Percentiles rank a stretch among this genome's conserved stretches.
phyloP scores from a whole-genome alignment of 2,329 filamentous ascomycete genomes.

The Emergomyces africanus region DNA sequence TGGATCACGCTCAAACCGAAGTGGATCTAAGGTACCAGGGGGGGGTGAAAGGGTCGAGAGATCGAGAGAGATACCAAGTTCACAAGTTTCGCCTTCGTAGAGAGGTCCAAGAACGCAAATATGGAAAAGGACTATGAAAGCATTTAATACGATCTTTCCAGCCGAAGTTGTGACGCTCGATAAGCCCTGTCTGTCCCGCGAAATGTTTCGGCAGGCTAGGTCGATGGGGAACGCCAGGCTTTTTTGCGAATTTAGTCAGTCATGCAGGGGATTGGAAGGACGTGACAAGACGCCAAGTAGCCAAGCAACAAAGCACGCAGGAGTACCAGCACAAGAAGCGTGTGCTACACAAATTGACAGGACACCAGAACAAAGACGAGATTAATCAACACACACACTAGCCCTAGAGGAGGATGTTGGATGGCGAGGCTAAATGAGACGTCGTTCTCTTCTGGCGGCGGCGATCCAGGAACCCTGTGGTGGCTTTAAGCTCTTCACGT shows the following conservation, averaged over 20 bases:
- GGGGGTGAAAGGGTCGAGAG: background rate
- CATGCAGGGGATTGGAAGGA: background rate
- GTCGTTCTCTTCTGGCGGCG: background rate
- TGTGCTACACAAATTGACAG: background rate
- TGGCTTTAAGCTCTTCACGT: background rate
- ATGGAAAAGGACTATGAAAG: background rate
- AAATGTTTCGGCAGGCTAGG: background rate
- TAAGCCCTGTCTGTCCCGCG: background rate
- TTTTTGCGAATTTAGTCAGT: constrained; percentile 3
- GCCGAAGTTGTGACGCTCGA: background rate
- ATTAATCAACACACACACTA: background rate
- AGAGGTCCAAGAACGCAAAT: background rate
- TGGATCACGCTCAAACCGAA: background rate
- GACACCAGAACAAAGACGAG: background rate
- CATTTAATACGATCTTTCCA: constrained; percentile 1
- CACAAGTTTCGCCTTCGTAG: background rate
- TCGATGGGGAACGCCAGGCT: constrained; percentile 1
- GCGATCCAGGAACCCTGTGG: constrained; percentile 1
- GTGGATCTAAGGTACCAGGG: background rate
- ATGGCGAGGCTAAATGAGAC: background rate
- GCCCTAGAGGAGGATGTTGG: background rate
- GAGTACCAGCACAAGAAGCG: background rate
- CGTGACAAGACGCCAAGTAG: constrained; percentile 1
- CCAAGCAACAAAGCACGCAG: background rate
- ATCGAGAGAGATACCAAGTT: background rate